Evolutionary conservation across 495 filamentous ascomycete species (phyloP).

Genomic region (Aspergillus panamensis): DNA sequence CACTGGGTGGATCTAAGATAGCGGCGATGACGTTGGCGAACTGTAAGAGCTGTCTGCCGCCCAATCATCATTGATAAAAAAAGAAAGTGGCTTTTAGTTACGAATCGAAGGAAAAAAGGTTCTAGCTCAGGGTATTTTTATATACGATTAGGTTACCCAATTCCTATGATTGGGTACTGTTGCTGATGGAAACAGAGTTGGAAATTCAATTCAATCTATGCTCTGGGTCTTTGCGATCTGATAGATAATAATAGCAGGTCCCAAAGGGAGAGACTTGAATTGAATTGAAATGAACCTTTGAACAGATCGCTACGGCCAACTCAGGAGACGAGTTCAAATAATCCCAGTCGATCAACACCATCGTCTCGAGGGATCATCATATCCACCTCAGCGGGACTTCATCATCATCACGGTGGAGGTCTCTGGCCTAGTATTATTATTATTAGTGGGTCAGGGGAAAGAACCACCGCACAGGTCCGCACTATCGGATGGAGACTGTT

Average conservation of each 20-base stretch:
- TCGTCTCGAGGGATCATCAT: not conserved
- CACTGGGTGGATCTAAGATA: not conserved
- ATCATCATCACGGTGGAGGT: not conserved
- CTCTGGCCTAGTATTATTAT: not conserved
- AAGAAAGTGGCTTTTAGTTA: not conserved
- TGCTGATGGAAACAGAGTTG: too few relatives aligned
- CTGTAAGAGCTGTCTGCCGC: not conserved
- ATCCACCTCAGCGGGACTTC: not conserved
- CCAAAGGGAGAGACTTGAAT: too few relatives aligned
- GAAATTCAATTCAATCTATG: too few relatives aligned
- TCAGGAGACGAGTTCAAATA: not conserved
- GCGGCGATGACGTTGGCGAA: constrained; percentile 8
- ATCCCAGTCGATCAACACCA: not conserved
- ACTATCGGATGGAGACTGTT: too few relatives aligned
- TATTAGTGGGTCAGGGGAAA: not conserved
- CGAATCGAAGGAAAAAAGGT: not conserved
- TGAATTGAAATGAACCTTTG: too few relatives aligned
- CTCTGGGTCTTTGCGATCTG: too few relatives aligned
- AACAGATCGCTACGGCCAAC: too few relatives aligned
- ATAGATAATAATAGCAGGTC: too few relatives aligned
- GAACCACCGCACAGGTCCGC: too few relatives aligned
- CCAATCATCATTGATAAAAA: not conserved
- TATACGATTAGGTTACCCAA: constrained; percentile 4
- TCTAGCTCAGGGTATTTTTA: not conserved
- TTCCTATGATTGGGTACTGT: not conserved